phyloP scores from a whole-genome alignment of 345 rosid species.

The Barbarea vulgaris region DNA sequence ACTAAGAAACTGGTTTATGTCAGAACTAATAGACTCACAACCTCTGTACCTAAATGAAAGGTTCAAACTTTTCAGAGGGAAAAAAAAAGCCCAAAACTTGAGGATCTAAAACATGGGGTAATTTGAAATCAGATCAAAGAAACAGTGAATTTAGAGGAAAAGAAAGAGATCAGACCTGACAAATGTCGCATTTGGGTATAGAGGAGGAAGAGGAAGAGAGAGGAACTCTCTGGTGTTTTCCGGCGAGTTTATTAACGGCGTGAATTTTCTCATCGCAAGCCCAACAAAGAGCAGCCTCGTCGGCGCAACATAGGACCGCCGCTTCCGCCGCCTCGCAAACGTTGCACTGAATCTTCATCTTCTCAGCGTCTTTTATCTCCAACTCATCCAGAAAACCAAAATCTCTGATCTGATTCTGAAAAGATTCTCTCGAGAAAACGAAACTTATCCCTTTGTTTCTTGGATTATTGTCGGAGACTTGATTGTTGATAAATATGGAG shows the following conservation, averaged over 20 bases:
- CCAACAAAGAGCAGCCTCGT: conserved; percentile 97
- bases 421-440: neutral
- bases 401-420: neutral
- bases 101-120: neutral
- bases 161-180: conserved; percentile 58
- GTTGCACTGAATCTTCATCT: conserved; percentile 97
- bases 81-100: neutral
- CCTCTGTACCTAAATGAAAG: neutral
- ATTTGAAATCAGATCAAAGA: neutral
- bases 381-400: conserved; percentile 3
- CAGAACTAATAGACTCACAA: neutral
- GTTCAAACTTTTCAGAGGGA: neutral
- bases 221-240: conserved; percentile 93
- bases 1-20: neutral
- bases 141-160: neutral
- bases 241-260: conserved; percentile 95
- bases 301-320: conserved; percentile 93
- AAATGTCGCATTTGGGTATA: conserved; percentile 91
- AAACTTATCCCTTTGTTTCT: neutral
- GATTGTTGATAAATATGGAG: neutral
- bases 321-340: conserved; percentile 97
- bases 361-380: neutral
- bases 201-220: conserved; percentile 69
- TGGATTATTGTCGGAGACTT: conserved; percentile 7
- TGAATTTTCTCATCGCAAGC: conserved; percentile 87